Base-by-base conservation (phyloP, 306 rosid species). In the Quercus berberidifolia region DNA sequence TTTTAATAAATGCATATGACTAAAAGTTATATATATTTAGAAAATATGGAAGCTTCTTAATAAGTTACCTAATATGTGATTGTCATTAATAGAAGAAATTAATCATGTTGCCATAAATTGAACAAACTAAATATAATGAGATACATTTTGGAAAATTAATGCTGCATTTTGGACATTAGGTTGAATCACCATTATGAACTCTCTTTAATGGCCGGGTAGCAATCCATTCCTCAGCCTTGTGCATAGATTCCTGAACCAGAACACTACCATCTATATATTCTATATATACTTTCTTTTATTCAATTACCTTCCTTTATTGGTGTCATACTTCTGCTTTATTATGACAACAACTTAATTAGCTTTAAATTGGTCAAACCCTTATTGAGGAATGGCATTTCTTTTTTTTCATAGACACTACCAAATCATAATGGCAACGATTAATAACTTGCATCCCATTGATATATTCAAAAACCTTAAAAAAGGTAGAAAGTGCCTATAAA, bases 301-400 rank as follows among this genome's bases (percentile, higher is more conserved):
- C 46, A 35, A 31, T 67, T 33, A 3, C 58, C 31, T 77, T 25
- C 80, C 80, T 38, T 78, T 46, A 5, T 63, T 26, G 60, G 25
- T 49, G 5, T 6, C 21, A 6, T 69, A 75, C 54, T 81, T 2
- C 4, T 51, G 52, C 52, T 23, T 54, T 54, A 6, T 15, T 52
- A 5, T 55, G 56, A 83, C 41, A 80, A 70, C 52, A 77, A 71
- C 55, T 75, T 76, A 43, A 71, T 58, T 68, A 58, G 73, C 84
- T 75, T 38, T 79, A 80, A 71, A 68, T 63, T 28, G 11, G 77
- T 86, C 83, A 75, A 80, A 64, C 5, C 5, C 23, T n/a, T 83
- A 28, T 3, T 70, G 63, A 58, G 35, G 56, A 77, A 84, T 74
- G 31, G 17, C 64, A 59, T 74, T 62, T 26, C 69, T 20, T 20